These are phyloP conservation scores for Colletotrichum sp. DNA, from an alignment of 2,329 filamentous ascomycete species.

Conservation along the genomic window DNA sequence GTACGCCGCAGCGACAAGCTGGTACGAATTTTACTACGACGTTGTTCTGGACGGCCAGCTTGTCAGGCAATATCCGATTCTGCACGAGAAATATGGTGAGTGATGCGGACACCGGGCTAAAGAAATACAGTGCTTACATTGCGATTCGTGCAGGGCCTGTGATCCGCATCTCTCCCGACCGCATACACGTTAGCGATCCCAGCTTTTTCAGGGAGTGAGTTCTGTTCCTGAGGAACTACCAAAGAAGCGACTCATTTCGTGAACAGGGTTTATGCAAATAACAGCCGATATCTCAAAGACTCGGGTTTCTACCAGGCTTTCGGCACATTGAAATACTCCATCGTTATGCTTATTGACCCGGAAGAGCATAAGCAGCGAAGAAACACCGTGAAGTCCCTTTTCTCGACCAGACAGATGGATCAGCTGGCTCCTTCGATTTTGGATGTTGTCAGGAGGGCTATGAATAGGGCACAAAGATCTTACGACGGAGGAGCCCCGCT, in stretches of 20 bases:
- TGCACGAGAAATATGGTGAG: not conserved
- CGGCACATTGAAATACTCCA: not conserved
- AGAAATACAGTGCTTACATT: not conserved
- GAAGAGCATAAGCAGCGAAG: not conserved
- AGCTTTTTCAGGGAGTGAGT: not conserved
- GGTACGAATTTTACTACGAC: conserved; percentile 30
- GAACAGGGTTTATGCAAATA: not conserved
- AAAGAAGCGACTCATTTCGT: not conserved
- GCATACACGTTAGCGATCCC: not conserved
- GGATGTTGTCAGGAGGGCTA: not conserved
- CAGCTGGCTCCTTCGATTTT: not conserved
- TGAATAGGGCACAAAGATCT: not conserved
- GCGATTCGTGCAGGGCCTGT: not conserved
- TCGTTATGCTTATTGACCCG: conserved; percentile 1
- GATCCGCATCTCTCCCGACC: not conserved
- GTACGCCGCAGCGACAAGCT: conserved; percentile 26
- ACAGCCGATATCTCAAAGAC: not conserved
- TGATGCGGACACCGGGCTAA: too few relatives aligned
- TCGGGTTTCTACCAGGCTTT: not conserved
- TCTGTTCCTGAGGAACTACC: not conserved
- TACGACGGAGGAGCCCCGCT: not conserved
- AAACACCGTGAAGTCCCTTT: not conserved
- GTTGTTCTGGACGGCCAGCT: not conserved
- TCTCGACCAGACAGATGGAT: not conserved
- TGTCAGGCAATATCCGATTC: not conserved